Base-by-base conservation (phyloP, 108 stramenopile species). In the Schizochytrium sp. region DNA sequence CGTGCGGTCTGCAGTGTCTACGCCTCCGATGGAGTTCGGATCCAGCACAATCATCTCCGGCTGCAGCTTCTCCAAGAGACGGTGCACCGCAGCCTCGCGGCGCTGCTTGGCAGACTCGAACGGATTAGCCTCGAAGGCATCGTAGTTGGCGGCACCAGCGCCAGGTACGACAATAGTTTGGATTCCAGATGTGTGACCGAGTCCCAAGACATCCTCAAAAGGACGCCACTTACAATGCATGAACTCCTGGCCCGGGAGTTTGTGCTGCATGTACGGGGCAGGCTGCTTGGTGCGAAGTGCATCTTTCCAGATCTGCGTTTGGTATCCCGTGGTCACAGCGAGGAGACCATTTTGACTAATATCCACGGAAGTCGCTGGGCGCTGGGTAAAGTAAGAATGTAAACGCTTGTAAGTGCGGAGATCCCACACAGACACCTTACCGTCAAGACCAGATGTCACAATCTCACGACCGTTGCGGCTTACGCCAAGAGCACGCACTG, bases 41-140 rank as follows among this genome's bases (percentile, higher is more conserved):
- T 98, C 97, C 44, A 99, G 90, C 4, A 95, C 92, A 72, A 99
- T 98, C 96, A 97, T 99, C 73, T 98, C 96, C 41, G 97, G 97
- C 87, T 92, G 89, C 45, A 99, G 92, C 92, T 99, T 99, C 88
- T 98, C 98, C 61, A 99, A 90, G 50, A 98, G 94, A 5, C 95
- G 92, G 13, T 97, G 94, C 2, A 99, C 98, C 92, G 98, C 98
- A n/a, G 94, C 94, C 93, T 99, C 98, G 13, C 96, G 94, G 46
- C 97, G 93, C 92, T 98, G 97, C 89, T 96, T 96, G 72, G 89
- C 92, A 64, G 96, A 96, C 90, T 95, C 92, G 93, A 93, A 97
- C 28, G 99, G 99, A 90, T 99, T 97, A 57, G 95, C 94, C 72
- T 97, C 97, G 83, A 95, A 94, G 17, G 97, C 93, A 91, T 99